Conservation (phyloP, 139 green algal genomes). For the Raphidocelis subcapitata region DNA sequence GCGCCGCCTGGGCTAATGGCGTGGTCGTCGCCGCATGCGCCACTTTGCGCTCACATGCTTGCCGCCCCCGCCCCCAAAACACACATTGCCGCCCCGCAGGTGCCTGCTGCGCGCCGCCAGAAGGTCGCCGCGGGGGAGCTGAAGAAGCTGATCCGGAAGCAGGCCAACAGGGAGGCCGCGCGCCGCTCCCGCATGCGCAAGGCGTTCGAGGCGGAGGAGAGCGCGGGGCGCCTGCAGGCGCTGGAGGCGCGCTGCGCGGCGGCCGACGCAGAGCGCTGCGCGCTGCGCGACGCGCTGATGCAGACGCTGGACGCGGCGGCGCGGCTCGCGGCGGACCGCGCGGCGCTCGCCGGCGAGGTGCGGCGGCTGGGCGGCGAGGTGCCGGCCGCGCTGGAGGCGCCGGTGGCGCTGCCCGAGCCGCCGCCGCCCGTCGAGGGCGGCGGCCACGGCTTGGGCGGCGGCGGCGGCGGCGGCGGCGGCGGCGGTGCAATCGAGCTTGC, state of each 20-base stretch:
- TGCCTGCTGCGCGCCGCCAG: no score
- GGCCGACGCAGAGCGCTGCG: conserved; percentile 52
- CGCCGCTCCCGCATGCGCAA: conserved; percentile 81
- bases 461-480: no score
- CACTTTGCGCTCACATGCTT: no score
- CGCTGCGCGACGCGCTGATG: conserved; percentile 72
- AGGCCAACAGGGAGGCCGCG: conserved; percentile 88
- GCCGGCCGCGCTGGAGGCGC: neutral
- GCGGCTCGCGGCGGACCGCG: neutral
- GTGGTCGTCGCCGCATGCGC: no score
- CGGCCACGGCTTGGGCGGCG: no score
- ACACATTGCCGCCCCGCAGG: no score
- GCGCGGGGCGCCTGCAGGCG: neutral
- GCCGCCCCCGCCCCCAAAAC: no score
- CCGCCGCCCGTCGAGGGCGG: no score
- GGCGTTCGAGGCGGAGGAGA: conserved; percentile 19
- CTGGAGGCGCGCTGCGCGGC: neutral
- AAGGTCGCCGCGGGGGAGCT: conserved; percentile 67
- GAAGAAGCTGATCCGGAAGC: conserved; percentile 84
- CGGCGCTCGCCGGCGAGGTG: neutral
- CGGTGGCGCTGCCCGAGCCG: no score
- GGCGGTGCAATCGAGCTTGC: no score
- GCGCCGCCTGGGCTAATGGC: no score
- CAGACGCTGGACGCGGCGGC: conserved; percentile 50
- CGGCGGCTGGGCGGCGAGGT: conserved; percentile 4